Evolutionary conservation across 208 protist species (phyloP), one percentile per base, ranked within the genome.

Genomic region (Trypanosoma conorhini): DNA sequence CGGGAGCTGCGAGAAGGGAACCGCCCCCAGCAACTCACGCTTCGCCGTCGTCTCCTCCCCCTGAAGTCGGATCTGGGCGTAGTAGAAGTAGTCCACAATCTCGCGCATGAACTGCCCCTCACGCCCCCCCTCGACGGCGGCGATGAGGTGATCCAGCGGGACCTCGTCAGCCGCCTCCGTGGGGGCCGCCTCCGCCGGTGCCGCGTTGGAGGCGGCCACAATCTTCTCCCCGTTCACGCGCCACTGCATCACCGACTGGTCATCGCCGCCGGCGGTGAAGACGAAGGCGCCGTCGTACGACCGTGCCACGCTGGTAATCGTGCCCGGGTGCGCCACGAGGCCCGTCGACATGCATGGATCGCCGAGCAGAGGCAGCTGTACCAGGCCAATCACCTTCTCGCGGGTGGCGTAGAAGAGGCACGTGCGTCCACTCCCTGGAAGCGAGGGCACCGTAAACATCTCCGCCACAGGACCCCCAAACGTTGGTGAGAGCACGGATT

Each of bases 71-170:
- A 98, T 96, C 70, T 98, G 96, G 3, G 96, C 97, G 82, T 98
- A 98, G 88, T 98, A 98, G 74, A 98, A 98, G 83, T 98, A 98
- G 72, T 98, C 93, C 50, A 97, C 80, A 63, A 98, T 94, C 67
- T 98, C 95, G 74, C 94, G 79, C 89, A 97, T 97, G 59, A 98
- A 77, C 40, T 87, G 72, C 4, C 96, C 96, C 0, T 95, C 82
- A 21, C 69, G 65, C 9, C 96, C 97, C 52, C 97, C 97, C 70
- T 98, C 93, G n/a, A 98, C 82, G 22, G 89, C 79, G 64, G 77
- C 73, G 50, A 96, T 77, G 26, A 97, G 90, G 61, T 97, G 93
- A 51, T 92, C 91, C 35, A 97, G 74, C 40, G 89, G 89, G 2
- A 95, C 87, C 50, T 76, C 72, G 19, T 75, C 83, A n/a, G 48